Evolutionary conservation across 768 basidiomycete species (phyloP).

Genomic region (Mycena alexandri): DNA sequence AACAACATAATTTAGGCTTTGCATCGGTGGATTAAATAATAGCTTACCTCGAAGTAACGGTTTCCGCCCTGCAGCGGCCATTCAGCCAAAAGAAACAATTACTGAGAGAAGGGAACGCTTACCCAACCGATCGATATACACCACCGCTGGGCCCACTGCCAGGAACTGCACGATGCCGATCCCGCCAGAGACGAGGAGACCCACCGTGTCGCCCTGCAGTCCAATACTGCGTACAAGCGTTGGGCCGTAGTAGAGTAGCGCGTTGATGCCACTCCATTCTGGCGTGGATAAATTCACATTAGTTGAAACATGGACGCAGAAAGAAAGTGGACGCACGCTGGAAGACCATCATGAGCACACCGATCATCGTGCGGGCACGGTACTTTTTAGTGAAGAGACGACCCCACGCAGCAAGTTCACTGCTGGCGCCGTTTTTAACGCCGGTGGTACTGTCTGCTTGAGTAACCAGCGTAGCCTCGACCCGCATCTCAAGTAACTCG

Average conservation of each 20-base stretch:
- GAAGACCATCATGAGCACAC: conserved; percentile 83
- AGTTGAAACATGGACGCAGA: background rate
- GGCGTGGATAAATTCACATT: background rate
- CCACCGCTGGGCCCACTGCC: conserved; percentile 80
- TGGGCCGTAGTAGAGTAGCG: conserved; percentile 86
- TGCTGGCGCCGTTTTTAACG: conserved; percentile 35
- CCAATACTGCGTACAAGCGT: conserved; percentile 76
- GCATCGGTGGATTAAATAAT: background rate
- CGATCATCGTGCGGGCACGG: conserved; percentile 73
- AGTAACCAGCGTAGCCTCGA: conserved; percentile 67
- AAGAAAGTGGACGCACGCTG: conserved; percentile 67
- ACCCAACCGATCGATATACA: conserved; percentile 78
- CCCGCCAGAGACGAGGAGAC: conserved; percentile 80
- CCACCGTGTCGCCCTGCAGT: conserved; percentile 67
- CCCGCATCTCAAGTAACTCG: conserved; percentile 83
- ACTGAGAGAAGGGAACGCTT: conserved; percentile 24
- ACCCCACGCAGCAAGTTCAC: conserved; percentile 64
- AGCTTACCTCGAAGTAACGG: conserved; percentile 66
- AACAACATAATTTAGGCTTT: background rate
- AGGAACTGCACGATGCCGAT: conserved; percentile 85
- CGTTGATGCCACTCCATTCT: conserved; percentile 94
- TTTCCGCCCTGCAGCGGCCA: conserved; percentile 62
- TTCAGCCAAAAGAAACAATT: background rate
- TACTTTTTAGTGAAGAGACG: conserved; percentile 67
- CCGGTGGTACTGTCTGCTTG: conserved; percentile 38